Evolutionary conservation across 1,284 basidiomycete species (phyloP), one percentile per base, ranked within the genome.

Genomic region (Marasmius oreades): DNA sequence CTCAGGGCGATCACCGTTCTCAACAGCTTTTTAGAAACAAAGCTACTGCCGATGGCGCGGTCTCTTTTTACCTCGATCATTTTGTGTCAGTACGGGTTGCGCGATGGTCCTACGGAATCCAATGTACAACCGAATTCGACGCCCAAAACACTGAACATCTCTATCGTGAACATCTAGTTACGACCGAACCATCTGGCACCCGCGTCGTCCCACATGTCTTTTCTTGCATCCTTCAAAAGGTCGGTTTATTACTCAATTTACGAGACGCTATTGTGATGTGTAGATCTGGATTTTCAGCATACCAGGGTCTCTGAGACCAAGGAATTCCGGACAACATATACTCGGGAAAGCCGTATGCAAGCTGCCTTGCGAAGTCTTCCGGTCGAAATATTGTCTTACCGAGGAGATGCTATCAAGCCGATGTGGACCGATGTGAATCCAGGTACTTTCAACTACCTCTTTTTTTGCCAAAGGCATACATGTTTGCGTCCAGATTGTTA

Each of bases 21-120:
- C 31, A 28, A 37, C 5, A 37, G 6, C 11, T 56, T 46, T 52
- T 52, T 52, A 82, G 81, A 34, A 82, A 79, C 59, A 84, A 83
- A 57, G 81, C 79, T 1, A 82, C 83, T 0, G 75, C 81, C 0
- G 78, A 83, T 45, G 81, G 82, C 2, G 80, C 78, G 0, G 69
- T 84, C 20, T 81, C 77, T 0, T 83, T 75, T 60, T 77, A 76
- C 55, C 57, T 82, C 28, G 77, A 84, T 58, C 78, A 76, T 55
- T 72, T 72, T 18, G 80, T 84, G 10, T 69, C 75, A 7, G 71
- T 73, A 0, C 68, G 81, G 12, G 70, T 81, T 14, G 69, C 81
- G 1, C 77, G 69, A 61, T 62, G 69, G 31, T 72, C 76, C 0
- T 81, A 81, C 52, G 80, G 81, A 1, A 66, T 68, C 0, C 62